These are phyloP conservation scores for Fallopia convolvulus DNA, from an alignment of 148 eudicot genomes.

Conservation along the genomic window DNA sequence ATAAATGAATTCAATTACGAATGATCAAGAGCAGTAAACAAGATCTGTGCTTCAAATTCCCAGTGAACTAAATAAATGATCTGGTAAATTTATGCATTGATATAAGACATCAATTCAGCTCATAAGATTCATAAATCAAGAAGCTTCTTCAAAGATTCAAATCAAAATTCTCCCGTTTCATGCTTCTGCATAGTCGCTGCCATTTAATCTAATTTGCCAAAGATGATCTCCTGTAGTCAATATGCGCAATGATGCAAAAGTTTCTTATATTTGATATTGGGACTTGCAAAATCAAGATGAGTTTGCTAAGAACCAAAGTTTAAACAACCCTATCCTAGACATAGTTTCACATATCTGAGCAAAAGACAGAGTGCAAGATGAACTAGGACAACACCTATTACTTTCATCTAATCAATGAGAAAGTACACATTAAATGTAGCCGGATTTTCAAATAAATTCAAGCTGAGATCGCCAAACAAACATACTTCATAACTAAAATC, in stretches of 20 bases:
- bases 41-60: background rate
- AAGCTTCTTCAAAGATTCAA: background rate
- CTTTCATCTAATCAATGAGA: background rate
- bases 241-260: conserved; percentile 92
- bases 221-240: conserved; percentile 98
- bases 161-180: conserved; percentile 73
- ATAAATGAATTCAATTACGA: background rate
- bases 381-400: background rate
- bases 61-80: background rate
- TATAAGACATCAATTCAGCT: background rate
- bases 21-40: background rate
- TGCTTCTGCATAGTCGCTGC: conserved; percentile 90
- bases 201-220: conserved; percentile 83
- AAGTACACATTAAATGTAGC: no score
- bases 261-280: conserved; percentile 76
- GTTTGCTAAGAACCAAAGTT: background rate
- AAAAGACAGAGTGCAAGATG: background rate
- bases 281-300: conserved; percentile 53
- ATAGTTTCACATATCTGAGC: no score
- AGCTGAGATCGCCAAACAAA: no score
- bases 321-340: no score
- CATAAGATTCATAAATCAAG: background rate
- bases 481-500: no score
- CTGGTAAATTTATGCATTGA: background rate
- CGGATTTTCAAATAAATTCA: no score